These are phyloP conservation scores for Oemleria cerasiformis DNA, from an alignment of 306 rosid species.

Conservation along the genomic window DNA sequence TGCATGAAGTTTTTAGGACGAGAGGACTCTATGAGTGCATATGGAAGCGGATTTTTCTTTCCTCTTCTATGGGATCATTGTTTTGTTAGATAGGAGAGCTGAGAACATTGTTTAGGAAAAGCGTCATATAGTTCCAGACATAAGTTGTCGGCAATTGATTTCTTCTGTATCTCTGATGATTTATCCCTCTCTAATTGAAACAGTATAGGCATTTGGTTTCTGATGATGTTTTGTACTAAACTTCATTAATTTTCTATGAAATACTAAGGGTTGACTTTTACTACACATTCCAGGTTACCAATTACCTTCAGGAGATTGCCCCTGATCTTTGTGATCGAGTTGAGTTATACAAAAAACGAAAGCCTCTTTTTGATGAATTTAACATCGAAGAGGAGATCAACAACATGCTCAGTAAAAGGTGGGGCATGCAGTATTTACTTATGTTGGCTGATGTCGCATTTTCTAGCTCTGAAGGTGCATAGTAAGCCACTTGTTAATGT, in stretches of 20 bases:
- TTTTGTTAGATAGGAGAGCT: neutral
- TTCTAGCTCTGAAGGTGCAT: constrained; percentile 13
- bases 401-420: constrained; percentile 87
- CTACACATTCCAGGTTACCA: constrained; percentile 63
- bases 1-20: neutral
- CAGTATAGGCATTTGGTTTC: neutral
- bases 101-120: neutral
- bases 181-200: neutral
- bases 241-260: constrained; percentile 4
- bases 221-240: constrained; percentile 9
- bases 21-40: constrained; percentile 1
- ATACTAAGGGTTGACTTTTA: constrained; percentile 18
- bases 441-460: constrained; percentile 14
- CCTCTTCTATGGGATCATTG: neutral
- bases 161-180: neutral
- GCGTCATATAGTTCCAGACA: neutral
- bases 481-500: neutral
- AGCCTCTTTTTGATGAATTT: constrained; percentile 85
- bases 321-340: constrained; percentile 92
- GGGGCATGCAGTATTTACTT: constrained; percentile 22
- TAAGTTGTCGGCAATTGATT: neutral
- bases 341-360: constrained; percentile 61
- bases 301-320: constrained; percentile 96
- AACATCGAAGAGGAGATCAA: constrained; percentile 89
- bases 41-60: neutral